Conservation (phyloP, 306 rosid genomes). For the Vicia sativa region DNA sequence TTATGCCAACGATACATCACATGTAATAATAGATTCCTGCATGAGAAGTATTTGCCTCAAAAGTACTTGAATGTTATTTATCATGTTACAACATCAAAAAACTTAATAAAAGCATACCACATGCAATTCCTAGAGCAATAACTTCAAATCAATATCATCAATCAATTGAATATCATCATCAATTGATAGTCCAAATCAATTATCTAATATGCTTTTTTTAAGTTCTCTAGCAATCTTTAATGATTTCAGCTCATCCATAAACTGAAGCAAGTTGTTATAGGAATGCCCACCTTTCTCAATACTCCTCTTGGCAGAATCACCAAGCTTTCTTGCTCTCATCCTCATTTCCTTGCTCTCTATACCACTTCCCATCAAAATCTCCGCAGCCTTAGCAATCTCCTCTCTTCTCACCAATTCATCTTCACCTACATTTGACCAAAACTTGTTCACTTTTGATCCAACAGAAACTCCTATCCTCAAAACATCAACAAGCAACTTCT, state of each 20-base stretch:
- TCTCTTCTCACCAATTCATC: slow-evolving; percentile 20
- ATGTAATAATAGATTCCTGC: neutral
- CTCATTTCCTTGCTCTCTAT: slow-evolving; percentile 27
- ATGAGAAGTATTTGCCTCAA: neutral
- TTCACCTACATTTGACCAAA: neutral
- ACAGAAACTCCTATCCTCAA: slow-evolving; percentile 34
- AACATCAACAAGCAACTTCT: slow-evolving; percentile 36
- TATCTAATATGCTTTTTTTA: neutral
- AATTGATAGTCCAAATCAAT: neutral
- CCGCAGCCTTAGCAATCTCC: slow-evolving; percentile 27
- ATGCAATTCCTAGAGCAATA: neutral
- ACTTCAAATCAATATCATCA: neutral
- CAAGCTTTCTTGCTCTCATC: slow-evolving; percentile 8
- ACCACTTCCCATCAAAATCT: slow-evolving; percentile 27
- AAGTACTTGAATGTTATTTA: neutral
- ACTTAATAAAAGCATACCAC: neutral
- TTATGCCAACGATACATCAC: no score
- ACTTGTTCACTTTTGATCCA: slow-evolving; percentile 34
- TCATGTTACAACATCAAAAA: neutral
- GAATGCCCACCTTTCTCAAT: slow-evolving; percentile 23
- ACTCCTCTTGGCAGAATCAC: slow-evolving; percentile 29
- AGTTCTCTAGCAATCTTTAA: slow-evolving; percentile 28
- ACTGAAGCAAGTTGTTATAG: slow-evolving; percentile 18
- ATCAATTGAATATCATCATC: neutral
- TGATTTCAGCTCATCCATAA: slow-evolving; percentile 36